Conservation (phyloP, 768 basidiomycete genomes). For the Trametes meyenii region DNA sequence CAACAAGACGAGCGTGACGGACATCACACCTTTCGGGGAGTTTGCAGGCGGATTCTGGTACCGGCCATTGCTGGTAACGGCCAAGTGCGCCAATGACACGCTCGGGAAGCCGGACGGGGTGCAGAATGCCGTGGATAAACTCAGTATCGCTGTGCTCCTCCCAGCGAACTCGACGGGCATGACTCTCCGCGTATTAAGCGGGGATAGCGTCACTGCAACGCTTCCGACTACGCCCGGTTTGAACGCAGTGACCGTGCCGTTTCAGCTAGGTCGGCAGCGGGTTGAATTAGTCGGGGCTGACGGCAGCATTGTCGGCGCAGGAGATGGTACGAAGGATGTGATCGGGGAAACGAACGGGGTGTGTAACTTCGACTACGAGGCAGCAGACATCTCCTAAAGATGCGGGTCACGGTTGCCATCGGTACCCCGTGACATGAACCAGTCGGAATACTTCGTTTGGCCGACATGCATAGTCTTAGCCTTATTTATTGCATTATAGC, state of each 20-base stretch:
- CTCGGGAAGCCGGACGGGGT: constrained; percentile 10
- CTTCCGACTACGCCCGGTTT: constrained; percentile 5
- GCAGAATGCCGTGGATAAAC: constrained; percentile 12
- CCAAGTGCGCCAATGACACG: constrained; percentile 24
- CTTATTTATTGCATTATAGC: too few relatives aligned
- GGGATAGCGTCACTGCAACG: constrained; percentile 2
- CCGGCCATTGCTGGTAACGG: constrained; percentile 35
- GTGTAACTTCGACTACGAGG: constrained; percentile 15
- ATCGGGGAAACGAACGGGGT: constrained; percentile 2
- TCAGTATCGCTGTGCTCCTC: constrained; percentile 14
- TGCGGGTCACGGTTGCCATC: too few relatives aligned
- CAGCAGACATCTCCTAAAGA: constrained; percentile 3
- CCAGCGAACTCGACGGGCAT: constrained; percentile 4
- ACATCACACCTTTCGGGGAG: constrained; percentile 16
- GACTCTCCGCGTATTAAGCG: constrained; percentile 7
- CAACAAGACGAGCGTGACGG: constrained; percentile 26
- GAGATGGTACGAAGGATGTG: constrained; percentile 10
- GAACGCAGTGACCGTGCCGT: constrained; percentile 8
- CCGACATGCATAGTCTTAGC: too few relatives aligned
- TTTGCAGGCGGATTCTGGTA: constrained; percentile 38
- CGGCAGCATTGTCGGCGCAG: constrained; percentile 3
- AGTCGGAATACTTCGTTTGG: too few relatives aligned
- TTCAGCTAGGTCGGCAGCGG: constrained; percentile 6
- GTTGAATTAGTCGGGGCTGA: constrained; percentile 5
- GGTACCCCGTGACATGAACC: too few relatives aligned